Evolutionary conservation across 306 rosid species (phyloP).

Genomic region (Sicyos edulis): DNA sequence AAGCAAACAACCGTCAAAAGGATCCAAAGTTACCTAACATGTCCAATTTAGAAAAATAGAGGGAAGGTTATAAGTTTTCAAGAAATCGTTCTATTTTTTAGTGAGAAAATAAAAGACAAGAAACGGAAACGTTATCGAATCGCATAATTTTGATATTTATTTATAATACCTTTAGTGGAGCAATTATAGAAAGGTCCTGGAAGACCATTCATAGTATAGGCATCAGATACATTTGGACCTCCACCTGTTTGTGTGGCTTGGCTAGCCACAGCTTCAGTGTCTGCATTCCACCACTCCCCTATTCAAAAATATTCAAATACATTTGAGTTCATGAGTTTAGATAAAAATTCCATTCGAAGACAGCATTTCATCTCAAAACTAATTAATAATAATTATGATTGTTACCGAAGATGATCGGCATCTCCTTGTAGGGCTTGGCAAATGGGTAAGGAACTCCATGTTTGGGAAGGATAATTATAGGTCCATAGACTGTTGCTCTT

Average conservation of each 20-base stretch:
- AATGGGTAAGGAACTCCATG: conserved; percentile 17
- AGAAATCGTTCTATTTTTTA: no score
- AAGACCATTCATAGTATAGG: conserved; percentile 10
- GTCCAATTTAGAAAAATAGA: no score
- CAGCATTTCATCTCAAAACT: no score
- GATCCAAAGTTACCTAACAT: no score
- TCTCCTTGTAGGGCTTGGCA: conserved; percentile 5
- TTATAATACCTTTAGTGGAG: background rate
- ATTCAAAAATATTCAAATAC: background rate
- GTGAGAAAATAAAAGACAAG: no score
- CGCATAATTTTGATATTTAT: no score
- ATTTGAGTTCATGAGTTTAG: background rate
- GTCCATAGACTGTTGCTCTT: conserved; percentile 1
- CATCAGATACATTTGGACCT: conserved; percentile 11
- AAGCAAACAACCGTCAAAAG: no score
- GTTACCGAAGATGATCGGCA: conserved; percentile 6
- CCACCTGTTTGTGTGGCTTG: conserved; percentile 7
- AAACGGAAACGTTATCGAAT: no score
- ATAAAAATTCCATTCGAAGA: no score
- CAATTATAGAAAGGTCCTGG: conserved; percentile 8
- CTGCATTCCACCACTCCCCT: conserved; percentile 11
- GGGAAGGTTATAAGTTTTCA: no score
- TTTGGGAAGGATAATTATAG: conserved; percentile 7
- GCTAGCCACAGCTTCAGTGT: background rate
- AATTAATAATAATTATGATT: no score